Conservation (phyloP, 2,329 filamentous ascomycete species). For the Penicillium sp. region DNA sequence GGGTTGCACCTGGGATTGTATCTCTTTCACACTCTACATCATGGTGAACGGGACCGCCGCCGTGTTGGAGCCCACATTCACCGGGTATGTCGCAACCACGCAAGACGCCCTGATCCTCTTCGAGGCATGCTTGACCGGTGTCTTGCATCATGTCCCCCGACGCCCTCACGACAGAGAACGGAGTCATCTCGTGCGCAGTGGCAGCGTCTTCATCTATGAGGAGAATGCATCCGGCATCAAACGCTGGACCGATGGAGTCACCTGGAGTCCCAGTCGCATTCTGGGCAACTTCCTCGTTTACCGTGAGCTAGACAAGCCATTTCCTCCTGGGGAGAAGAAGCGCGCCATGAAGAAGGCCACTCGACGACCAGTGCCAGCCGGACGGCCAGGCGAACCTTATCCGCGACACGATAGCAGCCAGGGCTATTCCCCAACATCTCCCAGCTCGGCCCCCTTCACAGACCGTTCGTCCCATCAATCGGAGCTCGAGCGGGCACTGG, state of each 20-base stretch:
- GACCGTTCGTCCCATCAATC: constrained; percentile 41
- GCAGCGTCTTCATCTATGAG: constrained; percentile 87
- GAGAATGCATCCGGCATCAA: constrained; percentile 89
- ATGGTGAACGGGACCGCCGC: constrained; percentile 46
- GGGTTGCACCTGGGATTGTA: constrained; percentile 2
- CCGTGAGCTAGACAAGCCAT: constrained; percentile 73
- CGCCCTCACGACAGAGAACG: constrained; percentile 85
- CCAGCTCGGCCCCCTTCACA: constrained; percentile 30
- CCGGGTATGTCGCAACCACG: constrained; percentile 66
- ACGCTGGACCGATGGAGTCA: constrained; percentile 87
- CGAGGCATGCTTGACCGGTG: constrained; percentile 71
- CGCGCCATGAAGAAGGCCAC: constrained; percentile 70
- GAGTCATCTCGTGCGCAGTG: constrained; percentile 72
- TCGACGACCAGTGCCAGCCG: constrained; percentile 42
- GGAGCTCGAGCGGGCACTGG: constrained; percentile 58
- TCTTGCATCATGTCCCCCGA: constrained; percentile 71
- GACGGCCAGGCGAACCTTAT: constrained; percentile 54
- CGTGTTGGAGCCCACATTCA: constrained; percentile 62
- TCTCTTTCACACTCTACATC: constrained; percentile 15
- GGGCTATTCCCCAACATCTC: constrained; percentile 41
- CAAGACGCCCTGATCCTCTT: constrained; percentile 77
- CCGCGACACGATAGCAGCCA: constrained; percentile 41
- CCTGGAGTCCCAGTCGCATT: constrained; percentile 87
- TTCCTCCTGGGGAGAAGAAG: constrained; percentile 81
- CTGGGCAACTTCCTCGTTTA: constrained; percentile 83